phyloP scores from a whole-genome alignment of 371 early-diverging fungal species.

The Nosema muscidifuracis region DNA sequence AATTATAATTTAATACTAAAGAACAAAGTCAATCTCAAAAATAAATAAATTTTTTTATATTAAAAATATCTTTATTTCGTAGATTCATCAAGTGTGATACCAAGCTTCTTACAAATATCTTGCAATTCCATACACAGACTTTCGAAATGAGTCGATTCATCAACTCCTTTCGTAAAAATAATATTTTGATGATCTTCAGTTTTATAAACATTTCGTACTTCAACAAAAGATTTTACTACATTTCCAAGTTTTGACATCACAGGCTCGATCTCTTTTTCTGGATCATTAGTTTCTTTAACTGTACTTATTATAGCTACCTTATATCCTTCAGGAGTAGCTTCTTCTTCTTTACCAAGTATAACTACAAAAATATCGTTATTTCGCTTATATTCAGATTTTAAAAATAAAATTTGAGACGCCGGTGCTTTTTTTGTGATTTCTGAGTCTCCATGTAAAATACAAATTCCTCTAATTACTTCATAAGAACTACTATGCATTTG shows the following conservation, averaged over 20 bases:
- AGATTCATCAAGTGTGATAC: not conserved
- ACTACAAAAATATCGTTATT: constrained; percentile 62
- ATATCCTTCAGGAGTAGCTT: constrained; percentile 58
- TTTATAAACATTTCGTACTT: constrained; percentile 46
- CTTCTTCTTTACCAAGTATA: constrained; percentile 55
- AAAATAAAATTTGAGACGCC: constrained; percentile 47
- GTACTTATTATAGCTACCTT: constrained; percentile 61
- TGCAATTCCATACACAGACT: constrained; percentile 76
- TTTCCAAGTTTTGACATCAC: constrained; percentile 47
- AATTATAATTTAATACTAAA: no score
- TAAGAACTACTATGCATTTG: constrained; percentile 1
- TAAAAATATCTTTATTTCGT: no score
- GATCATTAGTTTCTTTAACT: constrained; percentile 45
- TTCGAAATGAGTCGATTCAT: constrained; percentile 95
- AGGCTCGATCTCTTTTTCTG: constrained; percentile 30
- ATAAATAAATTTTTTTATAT: not conserved
- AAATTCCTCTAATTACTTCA: constrained; percentile 35
- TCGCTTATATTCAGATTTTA: constrained; percentile 37
- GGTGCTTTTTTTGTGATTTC: constrained; percentile 23
- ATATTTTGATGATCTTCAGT: constrained; percentile 65
- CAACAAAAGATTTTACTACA: constrained; percentile 39
- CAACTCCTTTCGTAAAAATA: constrained; percentile 81
- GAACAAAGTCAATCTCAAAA: not conserved
- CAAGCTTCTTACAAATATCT: constrained; percentile 30
- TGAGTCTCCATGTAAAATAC: constrained; percentile 21